Conservation (phyloP, 169 alveolate genomes). For the Plasmodium inui region DNA sequence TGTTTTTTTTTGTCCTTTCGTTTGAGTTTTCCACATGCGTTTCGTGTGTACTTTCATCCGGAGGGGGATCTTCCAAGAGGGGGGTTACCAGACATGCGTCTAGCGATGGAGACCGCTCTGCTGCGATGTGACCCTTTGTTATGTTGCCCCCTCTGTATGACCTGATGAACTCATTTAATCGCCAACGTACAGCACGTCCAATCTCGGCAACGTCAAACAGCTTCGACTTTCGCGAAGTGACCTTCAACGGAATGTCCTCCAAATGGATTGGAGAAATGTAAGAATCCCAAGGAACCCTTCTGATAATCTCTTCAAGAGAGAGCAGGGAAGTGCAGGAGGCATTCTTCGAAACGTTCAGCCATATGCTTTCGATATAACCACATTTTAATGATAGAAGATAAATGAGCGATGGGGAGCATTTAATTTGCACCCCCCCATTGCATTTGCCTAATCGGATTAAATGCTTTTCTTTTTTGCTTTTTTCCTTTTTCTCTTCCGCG, state of each 20-base stretch:
- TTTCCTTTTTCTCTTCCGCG: not conserved
- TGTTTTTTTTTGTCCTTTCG: not conserved
- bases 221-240: constrained; percentile 35
- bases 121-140: not conserved
- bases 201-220: constrained; percentile 17
- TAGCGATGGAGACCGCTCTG: not conserved
- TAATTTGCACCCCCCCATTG: constrained; percentile 58
- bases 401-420: constrained; percentile 52
- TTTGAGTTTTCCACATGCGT: not conserved
- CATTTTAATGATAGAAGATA: constrained; percentile 61
- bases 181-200: constrained; percentile 8
- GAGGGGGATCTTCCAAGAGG: not conserved
- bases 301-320: constrained; percentile 10
- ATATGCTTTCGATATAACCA: constrained; percentile 68
- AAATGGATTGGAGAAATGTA: constrained; percentile 21
- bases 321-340: constrained; percentile 27
- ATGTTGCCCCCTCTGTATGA: not conserved
- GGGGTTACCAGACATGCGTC: not conserved
- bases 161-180: not conserved
- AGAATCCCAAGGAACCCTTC: constrained; percentile 31
- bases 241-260: constrained; percentile 31
- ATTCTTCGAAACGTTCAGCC: constrained; percentile 62
- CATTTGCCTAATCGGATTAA: constrained; percentile 49
- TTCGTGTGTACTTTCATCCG: not conserved
- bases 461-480: constrained; percentile 49